Conservation (phyloP, 2,329 filamentous ascomycete genomes). For the Alternaria burnsii region DNA sequence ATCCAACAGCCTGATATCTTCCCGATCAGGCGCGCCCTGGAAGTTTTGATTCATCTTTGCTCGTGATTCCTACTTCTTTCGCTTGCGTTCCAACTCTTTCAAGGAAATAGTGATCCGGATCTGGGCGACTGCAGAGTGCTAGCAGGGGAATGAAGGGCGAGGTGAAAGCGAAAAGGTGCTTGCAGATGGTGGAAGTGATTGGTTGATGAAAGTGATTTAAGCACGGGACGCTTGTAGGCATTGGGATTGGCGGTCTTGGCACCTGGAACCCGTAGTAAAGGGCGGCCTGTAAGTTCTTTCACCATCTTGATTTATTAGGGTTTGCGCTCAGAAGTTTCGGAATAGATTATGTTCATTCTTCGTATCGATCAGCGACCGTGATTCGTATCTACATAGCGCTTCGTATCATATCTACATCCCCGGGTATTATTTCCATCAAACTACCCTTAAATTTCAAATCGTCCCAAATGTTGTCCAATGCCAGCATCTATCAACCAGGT, state of each 20-base stretch:
- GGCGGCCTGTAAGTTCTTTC: not conserved
- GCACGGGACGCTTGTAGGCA: not conserved
- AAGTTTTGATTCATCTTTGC: conserved; percentile 38
- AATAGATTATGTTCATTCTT: conserved; percentile 15
- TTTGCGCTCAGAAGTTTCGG: not conserved
- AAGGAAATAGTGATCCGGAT: too few relatives aligned
- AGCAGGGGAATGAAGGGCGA: not conserved
- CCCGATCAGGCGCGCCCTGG: conserved; percentile 31
- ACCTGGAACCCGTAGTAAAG: not conserved
- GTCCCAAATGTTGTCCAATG: conserved; percentile 38
- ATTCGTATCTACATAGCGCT: conserved; percentile 24
- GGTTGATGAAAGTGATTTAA: conserved; percentile 1
- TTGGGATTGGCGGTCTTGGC: conserved; percentile 7
- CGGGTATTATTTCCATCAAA: conserved; percentile 18
- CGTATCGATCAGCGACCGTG: conserved; percentile 11
- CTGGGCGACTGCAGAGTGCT: not conserved
- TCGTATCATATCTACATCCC: conserved; percentile 18
- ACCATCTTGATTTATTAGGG: not conserved
- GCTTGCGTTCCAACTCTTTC: not conserved
- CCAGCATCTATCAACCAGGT: conserved; percentile 43
- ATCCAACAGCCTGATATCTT: conserved; percentile 34
- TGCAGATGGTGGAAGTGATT: conserved; percentile 6
- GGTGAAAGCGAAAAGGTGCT: not conserved
- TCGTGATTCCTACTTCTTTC: conserved; percentile 7
- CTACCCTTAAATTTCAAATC: conserved; percentile 4